Percentiles rank a stretch among this genome's conserved stretches.
Evolutionary conservation across 78 protist genomes (phyloP).

Genomic region (Anaeramoeba flamelloides): DNA sequence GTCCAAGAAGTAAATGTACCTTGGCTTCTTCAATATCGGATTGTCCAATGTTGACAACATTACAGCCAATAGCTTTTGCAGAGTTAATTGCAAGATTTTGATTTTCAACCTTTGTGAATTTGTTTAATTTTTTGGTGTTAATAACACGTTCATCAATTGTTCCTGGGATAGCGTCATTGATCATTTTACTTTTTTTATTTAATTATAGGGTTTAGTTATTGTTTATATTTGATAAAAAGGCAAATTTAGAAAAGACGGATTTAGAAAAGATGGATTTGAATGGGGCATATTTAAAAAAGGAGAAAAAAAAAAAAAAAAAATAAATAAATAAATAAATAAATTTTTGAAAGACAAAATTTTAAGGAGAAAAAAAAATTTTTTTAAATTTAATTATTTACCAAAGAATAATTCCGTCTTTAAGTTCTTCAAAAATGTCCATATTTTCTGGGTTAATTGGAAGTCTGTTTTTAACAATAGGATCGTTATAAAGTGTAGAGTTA

Average conservation of each 20-base stretch:
- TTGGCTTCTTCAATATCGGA: too few species aligned
- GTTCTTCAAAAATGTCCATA: conserved; percentile 22
- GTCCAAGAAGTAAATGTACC: conserved; percentile 66
- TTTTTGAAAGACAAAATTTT: too few species aligned
- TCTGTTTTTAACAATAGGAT: conserved; percentile 7
- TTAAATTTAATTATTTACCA: conserved; percentile 13
- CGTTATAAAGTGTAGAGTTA: conserved; percentile 4
- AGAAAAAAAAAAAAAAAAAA: too few species aligned
- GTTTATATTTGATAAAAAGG: too few species aligned
- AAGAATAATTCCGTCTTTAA: conserved; percentile 32
- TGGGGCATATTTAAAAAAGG: too few species aligned
- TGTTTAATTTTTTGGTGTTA: conserved; percentile 50
- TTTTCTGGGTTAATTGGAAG: conserved; percentile 17
- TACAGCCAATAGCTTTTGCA: conserved; percentile 77
- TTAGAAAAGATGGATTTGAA: too few species aligned
- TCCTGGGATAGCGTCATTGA: conserved; percentile 61
- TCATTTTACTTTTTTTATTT: conserved; percentile 59
- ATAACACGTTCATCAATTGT: conserved; percentile 81
- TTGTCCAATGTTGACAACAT: conserved; percentile 70
- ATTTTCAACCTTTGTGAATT: too few species aligned
- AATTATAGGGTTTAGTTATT: too few species aligned
- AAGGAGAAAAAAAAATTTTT: too few species aligned
- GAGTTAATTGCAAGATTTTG: conserved; percentile 50
- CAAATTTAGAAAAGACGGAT: too few species aligned
- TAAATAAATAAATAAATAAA: too few species aligned